Evolutionary conservation across 2,329 filamentous ascomycete genomes (phyloP).

Genomic region (Annulohypoxylon truncatum): DNA sequence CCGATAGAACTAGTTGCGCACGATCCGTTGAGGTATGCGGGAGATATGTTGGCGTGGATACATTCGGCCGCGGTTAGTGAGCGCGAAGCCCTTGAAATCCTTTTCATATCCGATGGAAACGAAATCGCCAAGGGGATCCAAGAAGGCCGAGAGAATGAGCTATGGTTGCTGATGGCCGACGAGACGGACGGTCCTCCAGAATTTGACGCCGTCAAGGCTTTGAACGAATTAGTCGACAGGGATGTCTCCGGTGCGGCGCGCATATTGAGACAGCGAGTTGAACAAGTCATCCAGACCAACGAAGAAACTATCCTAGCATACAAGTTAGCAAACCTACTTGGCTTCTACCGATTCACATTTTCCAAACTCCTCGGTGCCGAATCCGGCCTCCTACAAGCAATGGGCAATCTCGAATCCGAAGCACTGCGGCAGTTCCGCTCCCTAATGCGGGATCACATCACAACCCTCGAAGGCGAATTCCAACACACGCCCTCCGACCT

Average conservation of each 20-base stretch:
- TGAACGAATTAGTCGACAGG: slow-evolving; percentile 87
- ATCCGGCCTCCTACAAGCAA: slow-evolving; percentile 75
- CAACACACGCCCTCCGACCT: slow-evolving; percentile 78
- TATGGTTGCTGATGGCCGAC: slow-evolving; percentile 77
- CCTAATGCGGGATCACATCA: slow-evolving; percentile 82
- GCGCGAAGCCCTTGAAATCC: slow-evolving; percentile 86
- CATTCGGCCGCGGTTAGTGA: slow-evolving; percentile 96
- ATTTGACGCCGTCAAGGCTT: slow-evolving; percentile 84
- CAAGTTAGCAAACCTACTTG: slow-evolving; percentile 87
- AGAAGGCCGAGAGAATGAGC: slow-evolving; percentile 82
- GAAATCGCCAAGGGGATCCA: slow-evolving; percentile 87
- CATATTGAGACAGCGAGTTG: slow-evolving; percentile 87
- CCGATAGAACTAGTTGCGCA: slow-evolving; percentile 95
- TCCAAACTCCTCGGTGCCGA: slow-evolving; percentile 77
- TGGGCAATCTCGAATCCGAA: slow-evolving; percentile 76
- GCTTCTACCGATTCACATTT: slow-evolving; percentile 91
- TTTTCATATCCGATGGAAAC: slow-evolving; percentile 91
- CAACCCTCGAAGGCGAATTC: slow-evolving; percentile 77
- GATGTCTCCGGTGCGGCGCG: slow-evolving; percentile 84
- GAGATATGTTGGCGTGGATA: slow-evolving; percentile 97
- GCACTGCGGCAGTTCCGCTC: slow-evolving; percentile 85
- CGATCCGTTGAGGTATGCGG: slow-evolving; percentile 89
- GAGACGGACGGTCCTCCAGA: slow-evolving; percentile 62
- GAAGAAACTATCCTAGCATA: slow-evolving; percentile 91
- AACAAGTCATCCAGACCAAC: slow-evolving; percentile 92